Evolutionary conservation across 1,284 basidiomycete species (phyloP).

Genomic region (Trametes hirsuta): DNA sequence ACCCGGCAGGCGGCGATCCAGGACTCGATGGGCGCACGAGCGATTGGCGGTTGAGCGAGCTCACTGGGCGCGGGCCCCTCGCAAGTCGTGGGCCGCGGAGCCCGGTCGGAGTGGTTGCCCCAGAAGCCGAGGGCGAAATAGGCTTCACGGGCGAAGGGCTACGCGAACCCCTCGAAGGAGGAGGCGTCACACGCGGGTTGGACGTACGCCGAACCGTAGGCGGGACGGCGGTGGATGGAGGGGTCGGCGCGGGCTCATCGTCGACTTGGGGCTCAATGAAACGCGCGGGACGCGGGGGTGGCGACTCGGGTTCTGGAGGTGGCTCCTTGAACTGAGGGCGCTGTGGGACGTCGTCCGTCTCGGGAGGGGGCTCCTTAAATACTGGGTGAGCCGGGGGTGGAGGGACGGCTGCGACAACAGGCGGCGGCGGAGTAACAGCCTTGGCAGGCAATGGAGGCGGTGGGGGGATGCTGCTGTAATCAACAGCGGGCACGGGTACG

Average conservation of each 20-base stretch:
- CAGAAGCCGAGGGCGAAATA: constrained; percentile 30
- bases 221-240: constrained; percentile 46
- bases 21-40: constrained; percentile 36
- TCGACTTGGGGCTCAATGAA: constrained; percentile 36
- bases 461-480: constrained; percentile 35
- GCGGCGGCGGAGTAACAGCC: constrained; percentile 1
- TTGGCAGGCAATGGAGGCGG: constrained; percentile 37
- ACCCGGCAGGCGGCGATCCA: constrained; percentile 23
- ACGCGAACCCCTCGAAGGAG: constrained; percentile 37
- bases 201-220: constrained; percentile 37
- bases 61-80: constrained; percentile 49
- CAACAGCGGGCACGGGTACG: constrained; percentile 20
- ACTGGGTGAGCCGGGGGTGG: constrained; percentile 29
- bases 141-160: constrained; percentile 43
- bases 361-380: constrained; percentile 45
- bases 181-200: constrained; percentile 35
- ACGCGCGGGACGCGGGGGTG: constrained; percentile 28
- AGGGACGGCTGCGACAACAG: neutral
- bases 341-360: constrained; percentile 41
- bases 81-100: constrained; percentile 58
- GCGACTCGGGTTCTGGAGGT: constrained; percentile 38
- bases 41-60: constrained; percentile 54
- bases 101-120: constrained; percentile 48
- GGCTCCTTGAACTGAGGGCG: constrained; percentile 58
- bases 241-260: constrained; percentile 32